Base-by-base conservation (phyloP, 2,329 filamentous ascomycete species). In the Pestalotiopsis sp. region DNA sequence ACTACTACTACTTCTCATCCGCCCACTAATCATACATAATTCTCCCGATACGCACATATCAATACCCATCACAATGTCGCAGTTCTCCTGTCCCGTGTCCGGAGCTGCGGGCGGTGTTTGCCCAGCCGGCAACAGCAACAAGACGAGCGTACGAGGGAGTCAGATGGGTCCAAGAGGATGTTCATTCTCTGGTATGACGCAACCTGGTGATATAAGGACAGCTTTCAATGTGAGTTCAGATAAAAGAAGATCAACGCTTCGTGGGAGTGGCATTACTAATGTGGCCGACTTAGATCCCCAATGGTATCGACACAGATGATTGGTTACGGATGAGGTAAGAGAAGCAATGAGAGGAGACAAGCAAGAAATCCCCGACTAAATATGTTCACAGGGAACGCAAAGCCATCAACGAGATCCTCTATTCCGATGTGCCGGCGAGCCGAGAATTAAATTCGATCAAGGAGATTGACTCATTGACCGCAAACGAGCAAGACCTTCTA, bases 401-500 rank as follows among this genome's bases (percentile, higher is more conserved):
- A 66, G 76, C 79, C 3, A 85, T 85, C 74, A 85, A 84, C 65
- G 82, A 86, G 23, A 75, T 86, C 3, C 78, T 87, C 14, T 86
- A 85, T 68, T 75, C 79, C 2, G 79, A 83, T 58, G 81, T 81
- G 7, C 83, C 85, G 1, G 79, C 80, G 1, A 77, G 79, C 0
- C 74, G 81, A 31, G 78, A 82, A 39, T 77, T 83, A 25, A 76
- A 77, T 36, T 76, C 73, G 39, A 81, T 82, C 41, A 84, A 82
- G 67, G 83, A 84, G 68, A 80, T 87, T 39, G 86, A 87, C 71
- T 76, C 78, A 5, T 79, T 87, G 17, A 85, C 83, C 58, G 81
- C 81, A 2, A 78, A 78, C 65, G 85, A 87, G 67, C 80, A 83
- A 38, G 83, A 86, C 64, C 75, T 87, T 4, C 79, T 87, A 1